phyloP scores from a whole-genome alignment of 2,329 filamentous ascomycete genomes.

The Hymenoscyphus salicellus region DNA sequence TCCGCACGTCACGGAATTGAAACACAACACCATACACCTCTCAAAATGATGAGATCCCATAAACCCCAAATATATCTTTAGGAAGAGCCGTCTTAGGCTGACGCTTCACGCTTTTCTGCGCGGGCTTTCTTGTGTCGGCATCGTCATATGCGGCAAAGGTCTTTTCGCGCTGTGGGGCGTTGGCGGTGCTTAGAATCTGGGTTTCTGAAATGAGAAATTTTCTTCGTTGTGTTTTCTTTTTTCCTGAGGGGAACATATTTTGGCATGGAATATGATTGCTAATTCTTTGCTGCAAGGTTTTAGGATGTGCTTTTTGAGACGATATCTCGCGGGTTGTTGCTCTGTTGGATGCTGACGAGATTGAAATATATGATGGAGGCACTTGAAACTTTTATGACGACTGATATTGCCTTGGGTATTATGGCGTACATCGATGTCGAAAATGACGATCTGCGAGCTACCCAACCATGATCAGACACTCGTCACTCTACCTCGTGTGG shows the following conservation, averaged over 20 bases:
- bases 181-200: constrained; percentile 34
- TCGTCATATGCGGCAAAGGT: constrained; percentile 33
- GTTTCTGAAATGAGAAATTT: constrained; percentile 24
- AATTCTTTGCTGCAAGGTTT: not conserved
- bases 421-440: no score
- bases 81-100: constrained; percentile 36
- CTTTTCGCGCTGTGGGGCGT: constrained; percentile 16
- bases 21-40: not conserved
- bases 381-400: no score
- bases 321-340: not conserved
- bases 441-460: no score
- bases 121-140: constrained; percentile 22
- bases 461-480: not conserved
- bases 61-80: constrained; percentile 30
- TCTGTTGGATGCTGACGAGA: no score
- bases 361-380: no score
- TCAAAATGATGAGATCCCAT: constrained; percentile 34
- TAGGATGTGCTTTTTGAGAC: not conserved
- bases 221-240: not conserved
- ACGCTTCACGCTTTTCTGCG: constrained; percentile 13
- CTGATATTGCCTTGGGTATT: no score
- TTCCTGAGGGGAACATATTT: not conserved
- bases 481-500: not conserved
- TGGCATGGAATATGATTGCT: not conserved
- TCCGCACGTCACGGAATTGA: not conserved